Evolutionary conservation across 306 rosid genomes (phyloP), one percentile per base, ranked within the genome.

Genomic region (Fragaria vesca): DNA sequence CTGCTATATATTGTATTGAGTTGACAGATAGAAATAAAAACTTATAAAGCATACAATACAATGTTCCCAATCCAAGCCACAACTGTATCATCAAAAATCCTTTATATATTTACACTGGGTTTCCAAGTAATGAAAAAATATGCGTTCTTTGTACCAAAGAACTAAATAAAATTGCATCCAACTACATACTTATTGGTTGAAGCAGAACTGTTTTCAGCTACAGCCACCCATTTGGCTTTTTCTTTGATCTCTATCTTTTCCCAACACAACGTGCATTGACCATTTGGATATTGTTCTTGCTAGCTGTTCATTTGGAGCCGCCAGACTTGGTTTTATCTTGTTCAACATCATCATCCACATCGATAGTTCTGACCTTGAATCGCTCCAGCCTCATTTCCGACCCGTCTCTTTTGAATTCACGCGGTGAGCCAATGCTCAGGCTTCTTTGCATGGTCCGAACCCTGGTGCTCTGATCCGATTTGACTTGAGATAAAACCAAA

Each of bases 401-500:
- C 1, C 63, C 79, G 17, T 7, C 26, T 8, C 40, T 32, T 21
- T 58, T 38, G 13, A 66, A 30, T 8, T 45, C 75, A 16, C 77
- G 69, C 32, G 72, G 61, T 0, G 91, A 83, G 12, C 89, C 87
- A 8, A 57, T 40, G 72, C 91, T 88, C 71, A 74, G 55, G 69
- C 86, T 88, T 79, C 91, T 72, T 40, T 88, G 81, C 80, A 81
- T 4, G 4, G 86, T 74, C 38, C 42, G 32, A 24, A 5, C 62
- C 54, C 66, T 79, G 21, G 69, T 60, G 3, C 0, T 24, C 5
- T 57, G 74, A 12, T 67, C 71, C 10, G 79, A 73, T 13, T 76
- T 78, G 12, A 60, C 74, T 55, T 46, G 66, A 0, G 58, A 60
- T 20, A 87, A 65, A 60, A 51, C 63, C 34, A 43, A 20, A 8